phyloP scores from a whole-genome alignment of 805 yeast genomes.

The Metschnikowia koreensis region DNA sequence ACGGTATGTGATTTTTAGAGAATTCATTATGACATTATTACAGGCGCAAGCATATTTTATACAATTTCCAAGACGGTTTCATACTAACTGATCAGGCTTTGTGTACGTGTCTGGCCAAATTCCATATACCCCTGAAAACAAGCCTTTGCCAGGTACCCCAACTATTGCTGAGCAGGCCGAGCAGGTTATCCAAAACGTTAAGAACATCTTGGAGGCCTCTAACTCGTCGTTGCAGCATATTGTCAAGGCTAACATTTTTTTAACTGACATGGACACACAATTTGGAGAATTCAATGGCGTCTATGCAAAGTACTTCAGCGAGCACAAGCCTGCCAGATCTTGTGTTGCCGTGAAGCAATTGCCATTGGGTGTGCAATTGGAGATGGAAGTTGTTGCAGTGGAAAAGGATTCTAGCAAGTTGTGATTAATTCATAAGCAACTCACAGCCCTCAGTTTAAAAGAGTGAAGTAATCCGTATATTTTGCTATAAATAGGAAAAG shows the following conservation, averaged over 20 bases:
- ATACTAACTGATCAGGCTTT: slow-evolving; percentile 49
- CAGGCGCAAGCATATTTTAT: no score
- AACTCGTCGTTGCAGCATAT: slow-evolving; percentile 81
- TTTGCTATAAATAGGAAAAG: no score
- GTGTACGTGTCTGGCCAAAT: slow-evolving; percentile 94
- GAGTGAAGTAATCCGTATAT: neutral
- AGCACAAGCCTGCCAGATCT: slow-evolving; percentile 93
- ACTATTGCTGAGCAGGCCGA: slow-evolving; percentile 74
- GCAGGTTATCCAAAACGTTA: slow-evolving; percentile 66
- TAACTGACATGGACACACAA: slow-evolving; percentile 78
- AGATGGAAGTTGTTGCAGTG: slow-evolving; percentile 89
- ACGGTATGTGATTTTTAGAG: slow-evolving; percentile 38
- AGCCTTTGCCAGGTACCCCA: slow-evolving; percentile 66
- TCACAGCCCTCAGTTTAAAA: neutral
- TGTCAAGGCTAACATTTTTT: slow-evolving; percentile 85
- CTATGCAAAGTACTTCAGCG: slow-evolving; percentile 72
- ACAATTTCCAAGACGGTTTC: no score
- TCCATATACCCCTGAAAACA: slow-evolving; percentile 81
- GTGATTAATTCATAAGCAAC: slow-evolving; percentile 14
- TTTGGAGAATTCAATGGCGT: slow-evolving; percentile 85
- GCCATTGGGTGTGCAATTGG: slow-evolving; percentile 85
- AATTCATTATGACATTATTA: neutral
- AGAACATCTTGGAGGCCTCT: slow-evolving; percentile 75
- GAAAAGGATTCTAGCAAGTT: slow-evolving; percentile 47
- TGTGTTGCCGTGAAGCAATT: slow-evolving; percentile 93